Evolutionary conservation across 768 basidiomycete species (phyloP).

Genomic region (Obba rivulosa): DNA sequence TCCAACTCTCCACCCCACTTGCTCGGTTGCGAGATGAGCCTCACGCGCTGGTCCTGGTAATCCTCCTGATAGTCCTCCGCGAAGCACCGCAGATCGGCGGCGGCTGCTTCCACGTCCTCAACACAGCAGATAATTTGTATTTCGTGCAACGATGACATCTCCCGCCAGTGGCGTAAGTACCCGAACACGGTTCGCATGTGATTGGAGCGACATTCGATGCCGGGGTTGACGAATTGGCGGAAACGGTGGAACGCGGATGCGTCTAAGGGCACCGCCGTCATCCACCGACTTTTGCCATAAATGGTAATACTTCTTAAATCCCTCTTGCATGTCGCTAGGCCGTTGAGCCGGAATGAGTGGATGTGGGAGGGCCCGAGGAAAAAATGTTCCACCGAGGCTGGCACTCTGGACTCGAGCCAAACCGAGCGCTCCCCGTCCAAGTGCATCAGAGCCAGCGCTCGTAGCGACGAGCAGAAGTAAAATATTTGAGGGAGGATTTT

Average conservation of each 20-base stretch:
- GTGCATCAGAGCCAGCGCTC: constrained; percentile 25
- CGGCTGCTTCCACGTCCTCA: constrained; percentile 1
- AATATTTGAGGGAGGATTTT: constrained; percentile 28
- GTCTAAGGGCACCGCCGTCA: constrained; percentile 22
- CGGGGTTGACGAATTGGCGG: constrained; percentile 21
- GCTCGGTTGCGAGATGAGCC: background rate
- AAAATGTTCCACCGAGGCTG: constrained; percentile 25
- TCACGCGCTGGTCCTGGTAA: constrained; percentile 3
- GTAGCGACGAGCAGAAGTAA: constrained; percentile 22
- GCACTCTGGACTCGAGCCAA: constrained; percentile 26
- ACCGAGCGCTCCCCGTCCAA: constrained; percentile 29
- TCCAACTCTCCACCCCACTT: background rate
- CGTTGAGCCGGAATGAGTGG: too few relatives aligned
- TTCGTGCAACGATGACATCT: constrained; percentile 19
- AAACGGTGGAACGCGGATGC: constrained; percentile 26
- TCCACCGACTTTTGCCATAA: constrained; percentile 29
- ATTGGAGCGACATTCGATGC: constrained; percentile 8
- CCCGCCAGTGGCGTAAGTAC: constrained; percentile 23
- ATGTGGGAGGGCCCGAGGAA: constrained; percentile 32
- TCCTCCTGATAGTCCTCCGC: constrained; percentile 1
- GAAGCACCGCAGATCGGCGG: background rate
- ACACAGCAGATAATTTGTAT: constrained; percentile 23
- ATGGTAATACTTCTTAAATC: constrained; percentile 27
- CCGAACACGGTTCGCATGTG: constrained; percentile 25
- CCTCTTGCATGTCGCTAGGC: constrained; percentile 17